phyloP scores from a whole-genome alignment of 225 moss, liverwort and hornwort genomes.

The Pseudisothecium myosuroides region DNA sequence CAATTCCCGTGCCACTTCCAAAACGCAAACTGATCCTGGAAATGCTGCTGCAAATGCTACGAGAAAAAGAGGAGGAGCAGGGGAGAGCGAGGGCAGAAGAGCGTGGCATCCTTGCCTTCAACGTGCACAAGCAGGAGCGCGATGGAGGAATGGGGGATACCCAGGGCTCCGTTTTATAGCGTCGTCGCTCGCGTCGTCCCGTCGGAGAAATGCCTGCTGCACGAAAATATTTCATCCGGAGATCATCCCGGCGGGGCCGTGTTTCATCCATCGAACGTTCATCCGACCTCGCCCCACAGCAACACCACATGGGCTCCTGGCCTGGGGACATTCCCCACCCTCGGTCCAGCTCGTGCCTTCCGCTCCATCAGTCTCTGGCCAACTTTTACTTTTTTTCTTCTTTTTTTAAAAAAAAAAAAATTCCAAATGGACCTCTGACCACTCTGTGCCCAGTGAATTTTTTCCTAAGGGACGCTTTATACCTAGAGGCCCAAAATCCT shows the following conservation, averaged over 20 bases:
- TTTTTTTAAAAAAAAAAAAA: too few species aligned
- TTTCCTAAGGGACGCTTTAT: neutral
- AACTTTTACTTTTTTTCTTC: too few species aligned
- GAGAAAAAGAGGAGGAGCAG: neutral
- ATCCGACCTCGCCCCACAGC: neutral
- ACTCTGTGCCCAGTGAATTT: too few species aligned
- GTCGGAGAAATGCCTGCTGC: neutral
- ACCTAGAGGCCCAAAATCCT: neutral
- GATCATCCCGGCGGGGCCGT: too few species aligned
- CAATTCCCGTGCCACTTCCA: neutral
- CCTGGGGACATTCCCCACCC: neutral
- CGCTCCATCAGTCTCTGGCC: neutral
- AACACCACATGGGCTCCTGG: neutral
- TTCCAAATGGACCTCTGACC: too few species aligned
- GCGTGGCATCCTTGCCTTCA: slow-evolving; percentile 29
- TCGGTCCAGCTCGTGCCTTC: neutral
- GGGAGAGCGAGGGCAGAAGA: neutral
- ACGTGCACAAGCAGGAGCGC: neutral
- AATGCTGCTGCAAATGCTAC: neutral
- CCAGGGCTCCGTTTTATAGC: neutral
- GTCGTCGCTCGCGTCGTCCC: neutral
- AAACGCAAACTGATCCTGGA: neutral
- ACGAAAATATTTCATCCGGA: neutral
- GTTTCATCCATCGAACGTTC: too few species aligned
- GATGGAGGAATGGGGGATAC: neutral